Percentiles rank a stretch among this genome's conserved stretches.
These are phyloP conservation scores for Camelina hispida DNA, from an alignment of 345 rosid species.

Conservation along the genomic window DNA sequence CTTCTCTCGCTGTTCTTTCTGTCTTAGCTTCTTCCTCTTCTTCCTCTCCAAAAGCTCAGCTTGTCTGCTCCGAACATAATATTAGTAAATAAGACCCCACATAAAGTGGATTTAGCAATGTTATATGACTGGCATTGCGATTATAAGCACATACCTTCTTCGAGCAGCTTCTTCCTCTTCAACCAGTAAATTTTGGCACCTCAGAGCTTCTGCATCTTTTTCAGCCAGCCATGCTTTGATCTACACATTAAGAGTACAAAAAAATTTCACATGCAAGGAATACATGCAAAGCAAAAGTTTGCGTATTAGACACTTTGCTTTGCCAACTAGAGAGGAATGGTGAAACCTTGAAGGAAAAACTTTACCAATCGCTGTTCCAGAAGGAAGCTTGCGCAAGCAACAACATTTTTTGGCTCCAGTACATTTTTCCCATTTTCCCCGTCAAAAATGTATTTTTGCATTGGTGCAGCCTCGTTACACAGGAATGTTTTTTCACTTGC, in stretches of 20 bases:
- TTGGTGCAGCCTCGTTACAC: constrained; percentile 62
- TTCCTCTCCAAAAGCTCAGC: constrained; percentile 82
- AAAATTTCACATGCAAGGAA: constrained; percentile 2
- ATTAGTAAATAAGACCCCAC: constrained; percentile 25
- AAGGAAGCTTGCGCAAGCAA: constrained; percentile 84
- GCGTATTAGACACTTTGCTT: constrained; percentile 18
- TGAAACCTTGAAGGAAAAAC: constrained; percentile 25
- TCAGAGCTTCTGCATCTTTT: constrained; percentile 93
- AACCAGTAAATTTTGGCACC: constrained; percentile 88
- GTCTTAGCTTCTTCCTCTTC: constrained; percentile 83
- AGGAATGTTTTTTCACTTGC: constrained; percentile 96
- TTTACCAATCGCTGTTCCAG: constrained; percentile 89
- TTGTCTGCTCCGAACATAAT: constrained; percentile 54
- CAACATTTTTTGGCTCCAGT: constrained; percentile 80
- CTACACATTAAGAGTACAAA: constrained; percentile 46
- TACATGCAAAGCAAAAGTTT: constrained; percentile 16
- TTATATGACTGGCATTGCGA: constrained; percentile 22
- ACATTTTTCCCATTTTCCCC: constrained; percentile 83
- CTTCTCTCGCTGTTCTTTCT: constrained; percentile 82
- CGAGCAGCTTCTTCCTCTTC: constrained; percentile 98
- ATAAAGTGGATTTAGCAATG: constrained; percentile 1
- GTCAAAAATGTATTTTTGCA: constrained; percentile 90
- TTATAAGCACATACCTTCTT: constrained; percentile 61
- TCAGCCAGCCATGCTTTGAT: constrained; percentile 90
- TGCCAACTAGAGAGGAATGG: constrained; percentile 21